Evolutionary conservation across 2,329 filamentous ascomycete species (phyloP).

Genomic region (Curvularia eragrostidis): DNA sequence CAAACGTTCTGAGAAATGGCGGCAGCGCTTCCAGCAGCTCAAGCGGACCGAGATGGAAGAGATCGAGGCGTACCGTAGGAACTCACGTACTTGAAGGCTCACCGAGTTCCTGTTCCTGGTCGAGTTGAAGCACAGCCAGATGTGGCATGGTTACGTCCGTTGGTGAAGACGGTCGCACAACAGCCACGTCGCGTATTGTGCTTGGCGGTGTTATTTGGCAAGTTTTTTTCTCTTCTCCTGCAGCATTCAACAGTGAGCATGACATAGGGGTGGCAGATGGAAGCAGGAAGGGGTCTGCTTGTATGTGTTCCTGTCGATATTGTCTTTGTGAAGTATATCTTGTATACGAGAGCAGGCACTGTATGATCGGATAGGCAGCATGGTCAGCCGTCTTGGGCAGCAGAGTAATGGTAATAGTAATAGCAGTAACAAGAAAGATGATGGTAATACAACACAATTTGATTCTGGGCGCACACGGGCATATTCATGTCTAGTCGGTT

Average conservation of each 20-base stretch:
- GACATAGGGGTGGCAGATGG: not conserved
- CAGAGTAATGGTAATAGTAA: slow-evolving; percentile 6
- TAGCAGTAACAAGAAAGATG: too few relatives aligned
- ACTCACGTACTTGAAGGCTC: slow-evolving; percentile 14
- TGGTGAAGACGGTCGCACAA: slow-evolving; percentile 1
- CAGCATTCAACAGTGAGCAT: not conserved
- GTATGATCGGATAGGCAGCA: slow-evolving; percentile 19
- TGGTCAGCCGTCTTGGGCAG: slow-evolving; percentile 12
- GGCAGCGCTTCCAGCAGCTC: slow-evolving; percentile 44
- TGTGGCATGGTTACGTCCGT: not conserved
- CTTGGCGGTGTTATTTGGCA: not conserved
- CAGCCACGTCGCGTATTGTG: not conserved
- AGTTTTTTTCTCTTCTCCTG: not conserved
- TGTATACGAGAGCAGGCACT: slow-evolving; percentile 14
- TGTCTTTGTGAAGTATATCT: slow-evolving; percentile 1
- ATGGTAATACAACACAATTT: too few relatives aligned
- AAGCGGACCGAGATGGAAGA: slow-evolving; percentile 40
- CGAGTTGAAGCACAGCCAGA: slow-evolving; percentile 2
- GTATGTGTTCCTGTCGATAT: slow-evolving; percentile 9
- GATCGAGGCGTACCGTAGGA: slow-evolving; percentile 32
- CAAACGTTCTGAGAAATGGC: slow-evolving; percentile 47
- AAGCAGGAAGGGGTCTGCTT: not conserved
- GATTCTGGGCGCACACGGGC: too few relatives aligned
- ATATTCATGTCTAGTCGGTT: not conserved
- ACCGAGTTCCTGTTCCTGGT: not conserved